A percentile compares a stretch with the other conserved stretches of the same genome.
Conservation (phyloP, 2,329 filamentous ascomycete genomes). For the Ascochyta rabiei region DNA sequence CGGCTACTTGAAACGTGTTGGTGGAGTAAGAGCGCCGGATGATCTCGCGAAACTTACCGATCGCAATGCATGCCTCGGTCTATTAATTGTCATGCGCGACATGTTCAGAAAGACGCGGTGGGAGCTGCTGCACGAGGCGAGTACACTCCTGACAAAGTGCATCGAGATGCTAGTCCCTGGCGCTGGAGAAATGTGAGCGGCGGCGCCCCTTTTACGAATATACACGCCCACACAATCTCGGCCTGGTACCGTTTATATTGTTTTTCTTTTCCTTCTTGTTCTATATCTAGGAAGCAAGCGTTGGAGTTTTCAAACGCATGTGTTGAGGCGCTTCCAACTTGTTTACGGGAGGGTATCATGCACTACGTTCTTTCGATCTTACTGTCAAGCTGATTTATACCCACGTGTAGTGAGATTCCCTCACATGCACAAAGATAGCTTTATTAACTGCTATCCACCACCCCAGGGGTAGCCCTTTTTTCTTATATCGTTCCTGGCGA, state of each 20-base stretch:
- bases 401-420: no score
- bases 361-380: no score
- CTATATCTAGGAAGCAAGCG: background rate
- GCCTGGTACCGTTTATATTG: no score
- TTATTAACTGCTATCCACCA: no score
- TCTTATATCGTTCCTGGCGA: no score
- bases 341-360: no score
- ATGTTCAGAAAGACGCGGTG: constrained; percentile 84
- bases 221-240: no score
- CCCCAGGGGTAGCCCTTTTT: no score
- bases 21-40: constrained; percentile 73
- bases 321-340: no score
- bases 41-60: constrained; percentile 75
- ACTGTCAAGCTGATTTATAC: no score
- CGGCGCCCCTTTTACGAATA: background rate
- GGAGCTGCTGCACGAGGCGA: constrained; percentile 90
- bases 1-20: constrained; percentile 74
- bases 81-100: constrained; percentile 81
- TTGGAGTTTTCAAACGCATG: background rate
- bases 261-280: background rate
- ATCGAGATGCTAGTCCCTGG: constrained; percentile 64
- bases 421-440: no score
- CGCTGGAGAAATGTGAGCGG: constrained; percentile 7
- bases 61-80: constrained; percentile 80
- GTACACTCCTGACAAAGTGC: constrained; percentile 79